Evolutionary conservation across 2,329 filamentous ascomycete species (phyloP).

Genomic region (Epichloe gansuensis): DNA sequence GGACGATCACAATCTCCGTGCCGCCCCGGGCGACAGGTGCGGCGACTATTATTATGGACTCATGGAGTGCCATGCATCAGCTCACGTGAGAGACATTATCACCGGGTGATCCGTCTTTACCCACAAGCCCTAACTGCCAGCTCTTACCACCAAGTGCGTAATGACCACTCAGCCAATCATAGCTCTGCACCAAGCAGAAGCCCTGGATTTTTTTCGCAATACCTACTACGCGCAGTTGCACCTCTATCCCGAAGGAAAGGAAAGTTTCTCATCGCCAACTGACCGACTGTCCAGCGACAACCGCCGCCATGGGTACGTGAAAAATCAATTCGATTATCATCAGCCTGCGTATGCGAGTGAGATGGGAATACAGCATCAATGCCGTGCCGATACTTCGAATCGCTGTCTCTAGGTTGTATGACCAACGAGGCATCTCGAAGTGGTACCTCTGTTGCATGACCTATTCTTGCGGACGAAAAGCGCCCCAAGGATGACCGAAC

Average conservation of each 20-base stretch:
- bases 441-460: constrained; percentile 7
- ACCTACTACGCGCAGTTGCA: constrained; percentile 10
- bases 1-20: too few relatives aligned
- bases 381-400: background rate
- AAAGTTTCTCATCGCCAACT: constrained; percentile 23
- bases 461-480: constrained; percentile 7
- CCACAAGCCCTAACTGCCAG: constrained; percentile 31
- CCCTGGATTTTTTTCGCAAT: constrained; percentile 18
- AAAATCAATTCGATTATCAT: constrained; percentile 22
- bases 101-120: background rate
- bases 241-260: constrained; percentile 22
- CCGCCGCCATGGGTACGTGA: constrained; percentile 51
- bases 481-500: constrained; percentile 4
- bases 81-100: constrained; percentile 3
- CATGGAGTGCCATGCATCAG: background rate
- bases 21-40: too few relatives aligned
- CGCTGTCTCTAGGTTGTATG: background rate
- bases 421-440: constrained; percentile 8
- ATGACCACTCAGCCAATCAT: constrained; percentile 6
- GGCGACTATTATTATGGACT: too few relatives aligned
- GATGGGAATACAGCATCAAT: constrained; percentile 5
- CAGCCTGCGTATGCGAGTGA: constrained; percentile 40
- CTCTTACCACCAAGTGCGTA: constrained; percentile 24
- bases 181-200: constrained; percentile 10
- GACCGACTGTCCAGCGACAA: constrained; percentile 27